These are phyloP conservation scores for Rhinocladiella mackenziei DNA, from an alignment of 2,329 filamentous ascomycete genomes.

Conservation along the genomic window DNA sequence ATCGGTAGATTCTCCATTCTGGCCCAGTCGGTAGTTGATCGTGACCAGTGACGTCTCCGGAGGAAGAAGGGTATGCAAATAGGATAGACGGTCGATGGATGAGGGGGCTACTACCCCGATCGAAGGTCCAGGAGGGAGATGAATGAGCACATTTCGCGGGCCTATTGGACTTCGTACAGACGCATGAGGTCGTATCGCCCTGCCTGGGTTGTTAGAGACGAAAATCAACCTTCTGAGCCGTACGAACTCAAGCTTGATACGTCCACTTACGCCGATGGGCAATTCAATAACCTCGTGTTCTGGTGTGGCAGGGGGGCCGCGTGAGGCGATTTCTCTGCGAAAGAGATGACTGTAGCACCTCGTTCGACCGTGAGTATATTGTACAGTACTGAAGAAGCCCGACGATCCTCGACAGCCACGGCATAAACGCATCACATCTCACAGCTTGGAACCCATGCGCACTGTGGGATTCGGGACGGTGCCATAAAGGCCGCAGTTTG, in stretches of 20 bases:
- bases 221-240: background rate
- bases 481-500: too few relatives aligned
- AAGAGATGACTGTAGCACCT: background rate
- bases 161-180: background rate
- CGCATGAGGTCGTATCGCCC: too few relatives aligned
- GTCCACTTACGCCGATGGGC: slow-evolving; percentile 13
- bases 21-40: slow-evolving; percentile 40
- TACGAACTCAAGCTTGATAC: slow-evolving; percentile 19
- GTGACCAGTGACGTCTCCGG: slow-evolving; percentile 38
- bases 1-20: background rate
- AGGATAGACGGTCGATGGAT: slow-evolving; percentile 2
- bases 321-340: background rate
- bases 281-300: slow-evolving; percentile 11
- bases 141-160: slow-evolving; percentile 35
- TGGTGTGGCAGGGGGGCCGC: background rate
- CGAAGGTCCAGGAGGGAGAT: slow-evolving; percentile 38
- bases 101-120: slow-evolving; percentile 16
- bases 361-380: too few relatives aligned
- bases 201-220: too few relatives aligned
- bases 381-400: too few relatives aligned
- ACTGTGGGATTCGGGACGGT: too few relatives aligned
- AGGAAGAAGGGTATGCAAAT: slow-evolving; percentile 33
- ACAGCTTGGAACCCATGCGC: too few relatives aligned
- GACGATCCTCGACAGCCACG: too few relatives aligned
- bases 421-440: too few relatives aligned